Evolutionary conservation across 1,139 yeast genomes (phyloP).

Genomic region (Candida freyschussii): DNA sequence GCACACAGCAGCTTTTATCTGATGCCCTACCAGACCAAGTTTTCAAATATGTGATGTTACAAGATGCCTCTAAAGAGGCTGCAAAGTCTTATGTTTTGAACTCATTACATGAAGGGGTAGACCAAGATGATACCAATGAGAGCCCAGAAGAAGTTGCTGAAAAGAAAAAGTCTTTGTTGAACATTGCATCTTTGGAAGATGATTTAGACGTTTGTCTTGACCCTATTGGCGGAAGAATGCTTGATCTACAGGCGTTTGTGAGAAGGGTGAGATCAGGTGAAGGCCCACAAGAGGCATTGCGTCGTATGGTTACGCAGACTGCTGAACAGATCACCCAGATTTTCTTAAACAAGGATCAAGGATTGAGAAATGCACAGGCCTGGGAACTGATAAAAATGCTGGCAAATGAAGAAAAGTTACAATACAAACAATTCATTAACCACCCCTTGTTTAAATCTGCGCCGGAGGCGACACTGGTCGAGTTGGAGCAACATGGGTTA

Average conservation of each 20-base stretch:
- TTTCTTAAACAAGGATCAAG: constrained; percentile 50
- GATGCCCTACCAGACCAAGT: constrained; percentile 82
- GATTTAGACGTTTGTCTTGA: constrained; percentile 53
- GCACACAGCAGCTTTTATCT: constrained; percentile 63
- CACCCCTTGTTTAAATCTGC: constrained; percentile 62
- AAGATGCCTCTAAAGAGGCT: constrained; percentile 74
- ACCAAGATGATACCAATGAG: constrained; percentile 13
- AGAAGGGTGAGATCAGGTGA: constrained; percentile 89
- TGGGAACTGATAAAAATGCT: constrained; percentile 77
- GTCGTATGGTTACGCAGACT: constrained; percentile 78
- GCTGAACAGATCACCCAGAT: constrained; percentile 85
- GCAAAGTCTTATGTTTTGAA: constrained; percentile 68
- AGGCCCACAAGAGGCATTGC: constrained; percentile 65
- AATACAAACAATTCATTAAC: constrained; percentile 48
- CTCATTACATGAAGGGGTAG: constrained; percentile 41
- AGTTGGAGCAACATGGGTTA: constrained; percentile 76
- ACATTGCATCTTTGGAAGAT: constrained; percentile 17
- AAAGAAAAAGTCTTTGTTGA: constrained; percentile 16
- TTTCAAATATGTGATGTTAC: constrained; percentile 65
- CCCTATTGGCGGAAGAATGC: constrained; percentile 92
- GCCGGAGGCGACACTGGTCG: constrained; percentile 52
- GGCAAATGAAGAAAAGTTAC: constrained; percentile 41
- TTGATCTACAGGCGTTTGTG: constrained; percentile 85
- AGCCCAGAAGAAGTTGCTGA: constrained; percentile 14
- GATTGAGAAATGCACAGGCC: constrained; percentile 76